A percentile compares a stretch with the other conserved stretches of the same genome.
Evolutionary conservation across 1,139 yeast genomes (phyloP).

Genomic region (Hemisphaericaspora subhashii): DNA sequence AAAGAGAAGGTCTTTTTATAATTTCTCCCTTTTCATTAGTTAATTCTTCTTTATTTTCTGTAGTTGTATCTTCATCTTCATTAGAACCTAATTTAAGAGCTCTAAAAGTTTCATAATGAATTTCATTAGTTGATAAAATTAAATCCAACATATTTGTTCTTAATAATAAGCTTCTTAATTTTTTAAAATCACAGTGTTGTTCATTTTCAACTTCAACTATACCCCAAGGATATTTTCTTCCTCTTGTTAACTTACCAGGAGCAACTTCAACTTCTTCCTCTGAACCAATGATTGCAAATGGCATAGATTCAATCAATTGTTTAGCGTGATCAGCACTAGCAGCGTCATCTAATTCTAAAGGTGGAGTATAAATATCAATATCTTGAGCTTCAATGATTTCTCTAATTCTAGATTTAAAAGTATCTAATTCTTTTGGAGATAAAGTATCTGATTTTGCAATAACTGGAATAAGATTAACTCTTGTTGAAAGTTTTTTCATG

Average conservation of each 20-base stretch:
- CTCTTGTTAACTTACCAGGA: conserved; percentile 76
- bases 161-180: conserved; percentile 80
- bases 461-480: conserved; percentile 76
- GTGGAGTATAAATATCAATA: conserved; percentile 87
- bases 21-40: conserved; percentile 37
- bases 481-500: conserved; percentile 62
- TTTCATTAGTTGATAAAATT: conserved; percentile 83
- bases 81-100: conserved; percentile 71
- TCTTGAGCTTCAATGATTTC: conserved; percentile 91
- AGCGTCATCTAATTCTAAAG: conserved; percentile 69
- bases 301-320: conserved; percentile 86
- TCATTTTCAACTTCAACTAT: conserved; percentile 96
- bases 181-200: conserved; percentile 91
- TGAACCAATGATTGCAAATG: conserved; percentile 90
- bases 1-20: conserved; percentile 28
- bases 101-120: conserved; percentile 89
- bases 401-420: conserved; percentile 84
- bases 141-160: conserved; percentile 94
- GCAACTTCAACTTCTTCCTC: conserved; percentile 80
- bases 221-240: conserved; percentile 98
- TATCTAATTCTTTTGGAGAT: conserved; percentile 75
- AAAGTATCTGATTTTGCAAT: conserved; percentile 88
- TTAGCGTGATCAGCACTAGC: conserved; percentile 80
- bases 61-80: conserved; percentile 39
- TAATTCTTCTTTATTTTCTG: conserved; percentile 24